Conservation (phyloP, 2,329 filamentous ascomycete genomes). For the Pseudogymnoascus sp. region DNA sequence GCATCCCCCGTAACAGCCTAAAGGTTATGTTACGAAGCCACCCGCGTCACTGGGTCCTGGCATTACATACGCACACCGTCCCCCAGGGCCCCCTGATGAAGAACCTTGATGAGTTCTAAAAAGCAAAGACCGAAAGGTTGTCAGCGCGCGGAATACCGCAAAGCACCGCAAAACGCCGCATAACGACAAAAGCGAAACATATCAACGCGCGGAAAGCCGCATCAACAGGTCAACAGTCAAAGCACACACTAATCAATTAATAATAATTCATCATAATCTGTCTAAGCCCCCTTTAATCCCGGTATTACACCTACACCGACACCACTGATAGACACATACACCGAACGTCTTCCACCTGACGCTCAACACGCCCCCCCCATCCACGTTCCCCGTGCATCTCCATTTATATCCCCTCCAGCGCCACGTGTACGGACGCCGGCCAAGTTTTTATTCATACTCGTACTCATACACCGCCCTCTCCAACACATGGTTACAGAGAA, state of each 20-base stretch:
- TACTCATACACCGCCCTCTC: neutral
- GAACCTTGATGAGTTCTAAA: too few relatives aligned
- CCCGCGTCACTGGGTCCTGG: too few relatives aligned
- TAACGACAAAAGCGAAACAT: too few relatives aligned
- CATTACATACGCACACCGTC: too few relatives aligned
- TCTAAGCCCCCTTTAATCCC: constrained; percentile 1
- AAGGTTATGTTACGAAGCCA: neutral
- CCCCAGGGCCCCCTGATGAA: too few relatives aligned
- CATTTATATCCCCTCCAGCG: neutral
- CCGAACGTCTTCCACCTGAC: neutral
- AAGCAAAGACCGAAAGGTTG: too few relatives aligned
- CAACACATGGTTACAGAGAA: neutral
- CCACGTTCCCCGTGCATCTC: neutral
- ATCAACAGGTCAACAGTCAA: neutral
- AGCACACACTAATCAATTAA: neutral
- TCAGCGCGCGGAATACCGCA: too few relatives aligned
- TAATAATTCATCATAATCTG: constrained; percentile 9
- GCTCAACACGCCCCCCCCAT: neutral
- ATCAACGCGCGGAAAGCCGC: neutral
- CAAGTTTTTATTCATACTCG: neutral
- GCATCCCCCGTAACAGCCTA: neutral
- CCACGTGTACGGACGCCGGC: neutral
- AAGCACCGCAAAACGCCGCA: too few relatives aligned
- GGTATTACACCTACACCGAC: neutral
- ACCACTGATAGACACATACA: neutral